Evolutionary conservation across 345 rosid genomes (phyloP).

Genomic region (Eucalyptus regnans): DNA sequence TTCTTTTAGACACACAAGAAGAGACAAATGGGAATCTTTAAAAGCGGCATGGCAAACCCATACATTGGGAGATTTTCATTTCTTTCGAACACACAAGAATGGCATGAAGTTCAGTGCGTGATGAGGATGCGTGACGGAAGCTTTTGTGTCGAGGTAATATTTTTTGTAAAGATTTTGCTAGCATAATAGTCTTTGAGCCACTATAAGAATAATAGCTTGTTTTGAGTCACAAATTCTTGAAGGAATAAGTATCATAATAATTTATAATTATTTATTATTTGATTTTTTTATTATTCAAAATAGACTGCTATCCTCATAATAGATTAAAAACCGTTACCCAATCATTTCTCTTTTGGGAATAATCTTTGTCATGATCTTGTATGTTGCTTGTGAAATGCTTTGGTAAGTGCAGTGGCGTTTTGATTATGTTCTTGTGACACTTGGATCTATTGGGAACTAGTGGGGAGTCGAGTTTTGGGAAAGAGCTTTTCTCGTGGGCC

Average conservation of each 20-base stretch:
- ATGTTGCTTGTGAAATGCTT: neutral
- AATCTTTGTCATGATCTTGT: neutral
- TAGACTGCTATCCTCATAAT: no score
- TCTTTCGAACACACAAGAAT: neutral
- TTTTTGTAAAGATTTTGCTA: neutral
- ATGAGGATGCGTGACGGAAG: neutral
- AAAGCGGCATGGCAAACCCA: neutral
- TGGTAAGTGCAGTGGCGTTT: neutral
- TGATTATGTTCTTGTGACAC: neutral
- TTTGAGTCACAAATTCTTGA: no score
- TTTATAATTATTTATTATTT: no score
- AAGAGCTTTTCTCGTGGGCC: neutral
- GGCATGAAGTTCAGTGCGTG: neutral
- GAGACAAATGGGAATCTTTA: neutral
- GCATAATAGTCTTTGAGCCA: no score
- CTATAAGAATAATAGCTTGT: no score
- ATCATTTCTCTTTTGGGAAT: neutral
- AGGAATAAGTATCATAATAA: no score
- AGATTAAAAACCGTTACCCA: no score
- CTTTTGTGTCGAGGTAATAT: neutral
- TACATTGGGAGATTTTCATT: neutral
- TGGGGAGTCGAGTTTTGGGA: neutral
- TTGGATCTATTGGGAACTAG: neutral
- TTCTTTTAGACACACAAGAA: neutral
- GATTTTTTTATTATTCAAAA: no score